Evolutionary conservation across 2,329 filamentous ascomycete genomes (phyloP).

Genomic region (Chaetomium olivaceum): DNA sequence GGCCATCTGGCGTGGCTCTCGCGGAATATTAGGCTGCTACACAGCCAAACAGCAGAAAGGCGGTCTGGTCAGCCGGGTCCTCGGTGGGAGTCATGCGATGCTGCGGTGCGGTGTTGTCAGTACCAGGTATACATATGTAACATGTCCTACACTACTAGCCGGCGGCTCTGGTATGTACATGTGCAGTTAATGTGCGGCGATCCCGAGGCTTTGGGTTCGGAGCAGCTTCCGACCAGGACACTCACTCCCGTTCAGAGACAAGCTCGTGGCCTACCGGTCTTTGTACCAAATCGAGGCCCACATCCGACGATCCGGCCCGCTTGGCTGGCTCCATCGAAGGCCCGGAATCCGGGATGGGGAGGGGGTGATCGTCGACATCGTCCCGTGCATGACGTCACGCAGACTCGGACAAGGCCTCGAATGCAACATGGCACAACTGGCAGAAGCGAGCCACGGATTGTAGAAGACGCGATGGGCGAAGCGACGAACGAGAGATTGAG

Average conservation of each 20-base stretch:
- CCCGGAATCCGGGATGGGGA: background rate
- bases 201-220: slow-evolving; percentile 3
- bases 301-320: slow-evolving; percentile 5
- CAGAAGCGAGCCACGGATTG: background rate
- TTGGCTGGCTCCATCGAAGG: background rate
- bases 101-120: background rate
- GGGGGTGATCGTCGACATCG: background rate
- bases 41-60: background rate
- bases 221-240: background rate
- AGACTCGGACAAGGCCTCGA: background rate
- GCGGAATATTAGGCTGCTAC: background rate
- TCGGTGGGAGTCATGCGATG: background rate
- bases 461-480: background rate
- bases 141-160: background rate
- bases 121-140: background rate
- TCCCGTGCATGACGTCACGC: slow-evolving; percentile 12
- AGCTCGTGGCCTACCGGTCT: background rate
- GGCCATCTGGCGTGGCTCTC: background rate
- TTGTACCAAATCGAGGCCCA: background rate
- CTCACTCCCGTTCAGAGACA: background rate
- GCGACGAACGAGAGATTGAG: background rate
- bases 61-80: background rate
- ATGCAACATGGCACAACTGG: slow-evolving; percentile 8
- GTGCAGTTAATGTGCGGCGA: background rate
- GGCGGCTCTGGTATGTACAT: background rate